Base-by-base conservation (phyloP, 2,329 filamentous ascomycete genomes). In the Talaromyces rugulosus region DNA sequence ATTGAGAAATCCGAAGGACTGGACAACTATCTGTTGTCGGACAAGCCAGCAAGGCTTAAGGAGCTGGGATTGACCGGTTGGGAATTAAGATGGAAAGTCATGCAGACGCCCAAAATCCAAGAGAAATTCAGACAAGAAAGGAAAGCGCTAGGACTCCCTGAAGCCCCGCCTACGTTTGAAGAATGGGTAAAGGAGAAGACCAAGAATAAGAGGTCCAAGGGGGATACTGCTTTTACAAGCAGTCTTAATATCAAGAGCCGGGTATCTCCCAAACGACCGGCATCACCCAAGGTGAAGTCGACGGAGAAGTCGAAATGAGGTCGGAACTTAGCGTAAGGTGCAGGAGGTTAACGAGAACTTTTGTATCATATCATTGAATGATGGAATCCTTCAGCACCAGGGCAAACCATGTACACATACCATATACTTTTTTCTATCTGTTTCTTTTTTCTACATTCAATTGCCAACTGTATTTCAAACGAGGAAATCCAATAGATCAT, bases 31-130 rank as follows among this genome's bases (percentile, higher is more conserved):
- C 81, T 99, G 53, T 82, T 96, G 50, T 92, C 92, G 67, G 85
- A 87, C 74, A 95, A 92, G 78, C 81, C 89, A 16, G 84, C 82
- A 47, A 85, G 95, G 66, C 83, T 98, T 72, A 90, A 88, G 80
- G 91, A 96, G 76, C 81, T 99, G 62, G 95, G 95, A 5, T 87
- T 94, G 58, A 89, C 89, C 66, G 95, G 95, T 6, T 99, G 95
- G 95, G 86, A 88, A 69, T 79, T 99, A 71, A 83, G 95, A 66
- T 97, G 92, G 90, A 85, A 90, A 65, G 81, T 99, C 64, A 92
- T 97, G 88, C 91, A 94, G 79, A 92, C 87, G 4, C 79, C 82
- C 1, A 78, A 79, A 23, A 84, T 96, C 57, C 86, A 87, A 74
- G 83, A 84, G 67, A 81, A 85, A 66, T 90, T 92, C 71, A 83